Evolutionary conservation across 148 eudicot species (phyloP).

Genomic region (Hydrangea macrophylla): DNA sequence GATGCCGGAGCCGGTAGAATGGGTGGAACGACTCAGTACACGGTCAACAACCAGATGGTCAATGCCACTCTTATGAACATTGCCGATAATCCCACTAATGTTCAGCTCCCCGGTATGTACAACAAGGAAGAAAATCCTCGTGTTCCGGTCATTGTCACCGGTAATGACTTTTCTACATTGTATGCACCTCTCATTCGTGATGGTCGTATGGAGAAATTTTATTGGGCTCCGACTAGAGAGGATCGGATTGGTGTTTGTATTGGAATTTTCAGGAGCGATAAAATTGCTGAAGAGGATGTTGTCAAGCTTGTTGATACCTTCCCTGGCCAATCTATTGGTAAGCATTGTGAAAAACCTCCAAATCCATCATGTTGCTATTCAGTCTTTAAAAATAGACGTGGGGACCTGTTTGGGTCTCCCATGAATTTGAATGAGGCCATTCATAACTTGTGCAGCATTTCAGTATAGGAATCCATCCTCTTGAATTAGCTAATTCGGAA

Average conservation of each 20-base stretch:
- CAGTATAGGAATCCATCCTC: too few species aligned
- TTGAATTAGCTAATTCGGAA: too few species aligned
- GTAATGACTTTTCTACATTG: constrained; percentile 35
- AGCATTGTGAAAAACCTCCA: constrained; percentile 5
- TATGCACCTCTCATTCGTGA: constrained; percentile 37
- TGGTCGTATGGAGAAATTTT: constrained; percentile 37
- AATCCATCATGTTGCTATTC: too few species aligned
- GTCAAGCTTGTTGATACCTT: constrained; percentile 31
- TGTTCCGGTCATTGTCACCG: constrained; percentile 31
- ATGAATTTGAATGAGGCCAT: too few species aligned
- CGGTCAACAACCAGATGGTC: constrained; percentile 39
- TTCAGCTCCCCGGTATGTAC: constrained; percentile 42
- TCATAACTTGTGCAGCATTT: too few species aligned
- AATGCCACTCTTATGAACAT: constrained; percentile 41
- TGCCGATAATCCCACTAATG: constrained; percentile 35
- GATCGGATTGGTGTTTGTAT: constrained; percentile 31
- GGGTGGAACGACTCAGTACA: constrained; percentile 37
- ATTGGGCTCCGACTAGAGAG: constrained; percentile 37
- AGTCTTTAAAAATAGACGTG: too few species aligned
- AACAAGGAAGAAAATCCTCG: constrained; percentile 36
- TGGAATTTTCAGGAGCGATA: constrained; percentile 26
- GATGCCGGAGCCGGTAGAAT: constrained; percentile 38
- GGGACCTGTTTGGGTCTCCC: too few species aligned
- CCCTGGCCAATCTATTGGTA: constrained; percentile 41
- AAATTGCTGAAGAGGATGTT: constrained; percentile 17